These are phyloP conservation scores for Talaromyces proteolyticus DNA, from an alignment of 495 filamentous ascomycete genomes.

Conservation along the genomic window DNA sequence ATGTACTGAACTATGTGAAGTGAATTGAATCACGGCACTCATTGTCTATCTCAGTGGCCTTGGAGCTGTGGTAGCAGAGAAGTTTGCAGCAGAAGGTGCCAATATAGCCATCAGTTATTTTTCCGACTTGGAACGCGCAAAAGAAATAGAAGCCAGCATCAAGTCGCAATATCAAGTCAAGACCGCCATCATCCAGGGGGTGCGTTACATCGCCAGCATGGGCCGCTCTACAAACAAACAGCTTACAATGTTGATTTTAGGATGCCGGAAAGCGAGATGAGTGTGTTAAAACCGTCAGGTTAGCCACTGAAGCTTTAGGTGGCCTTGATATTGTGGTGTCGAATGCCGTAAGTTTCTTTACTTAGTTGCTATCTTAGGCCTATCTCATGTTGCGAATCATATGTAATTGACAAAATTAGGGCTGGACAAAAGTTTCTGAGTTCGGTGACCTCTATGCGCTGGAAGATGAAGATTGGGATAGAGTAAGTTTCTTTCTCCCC, in stretches of 20 bases:
- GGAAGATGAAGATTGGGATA: conserved; percentile 65
- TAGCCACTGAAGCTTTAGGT: conserved; percentile 52
- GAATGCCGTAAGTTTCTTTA: conserved; percentile 57
- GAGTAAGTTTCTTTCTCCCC: conserved; percentile 27
- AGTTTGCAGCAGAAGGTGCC: conserved; percentile 60
- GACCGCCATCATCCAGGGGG: conserved; percentile 51
- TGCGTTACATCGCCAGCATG: conserved; percentile 25
- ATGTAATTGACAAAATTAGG: conserved; percentile 29
- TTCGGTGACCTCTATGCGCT: conserved; percentile 61
- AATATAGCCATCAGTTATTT: conserved; percentile 70
- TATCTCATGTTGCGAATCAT: neutral
- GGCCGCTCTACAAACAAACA: neutral
- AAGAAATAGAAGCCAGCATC: conserved; percentile 47
- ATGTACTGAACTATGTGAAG: conserved; percentile 11
- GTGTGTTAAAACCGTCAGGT: conserved; percentile 46
- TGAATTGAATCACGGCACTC: too few species aligned
- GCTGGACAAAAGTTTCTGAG: conserved; percentile 59
- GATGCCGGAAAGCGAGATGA: conserved; percentile 53
- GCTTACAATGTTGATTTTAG: conserved; percentile 20
- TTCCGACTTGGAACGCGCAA: conserved; percentile 45
- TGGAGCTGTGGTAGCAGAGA: conserved; percentile 54
- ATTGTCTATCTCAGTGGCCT: conserved; percentile 44
- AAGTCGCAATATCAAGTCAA: conserved; percentile 47
- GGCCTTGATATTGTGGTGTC: conserved; percentile 66
- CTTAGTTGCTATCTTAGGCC: too few species aligned